Evolutionary conservation across 441 rosid species (phyloP), one percentile per base, ranked within the genome.

Genomic region (Pelargonium fulgidum): DNA sequence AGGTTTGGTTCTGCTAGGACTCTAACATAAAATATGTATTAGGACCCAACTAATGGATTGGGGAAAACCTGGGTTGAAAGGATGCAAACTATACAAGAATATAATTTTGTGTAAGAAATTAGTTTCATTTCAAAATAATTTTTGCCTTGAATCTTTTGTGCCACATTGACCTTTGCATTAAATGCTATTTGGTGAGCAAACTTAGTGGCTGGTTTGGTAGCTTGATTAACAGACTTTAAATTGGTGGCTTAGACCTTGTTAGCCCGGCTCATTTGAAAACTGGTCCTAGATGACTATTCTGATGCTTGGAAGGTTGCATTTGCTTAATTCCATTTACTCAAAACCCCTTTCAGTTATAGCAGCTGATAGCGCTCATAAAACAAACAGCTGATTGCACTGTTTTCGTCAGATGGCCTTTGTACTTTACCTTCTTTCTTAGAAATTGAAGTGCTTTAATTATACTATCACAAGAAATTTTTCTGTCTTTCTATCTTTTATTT

Each of bases 251-350:
- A 47, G n/a, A 47, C 39, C 39, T 33, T 47, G 12, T 47, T 12
- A 47, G 52, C 52, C 52, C 13, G 52, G 52, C 52, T 33, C 58
- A 50, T 50, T 14, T 50, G 58, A 50, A 50, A 50, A 14, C 58
- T 47, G n/a, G 52, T 47, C n/a, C 52, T 47, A 47, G 52, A 3
- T 13, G 4, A 3, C 5, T 33, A 7, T 33, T 33, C 39, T 3
- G 39, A 33, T 33, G 13, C 4, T 3, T 47, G 14, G 52, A 12
- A 47, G 52, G 0, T 47, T 12, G 14, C 52, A 47, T 3, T 12
- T 47, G 52, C 52, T 11, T 47, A 13, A 47, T 47, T 3, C 4
- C 14, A 12, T 12, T 12, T 11, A 47, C 12, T 47, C 52, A 47
- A 47, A 47, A 47, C 52, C 52, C 52, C 13, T 8, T 44, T 33